Evolutionary conservation across 2,329 filamentous ascomycete genomes (phyloP), one percentile per base, ranked within the genome.

Genomic region (Calonectria pseudoreteaudii): DNA sequence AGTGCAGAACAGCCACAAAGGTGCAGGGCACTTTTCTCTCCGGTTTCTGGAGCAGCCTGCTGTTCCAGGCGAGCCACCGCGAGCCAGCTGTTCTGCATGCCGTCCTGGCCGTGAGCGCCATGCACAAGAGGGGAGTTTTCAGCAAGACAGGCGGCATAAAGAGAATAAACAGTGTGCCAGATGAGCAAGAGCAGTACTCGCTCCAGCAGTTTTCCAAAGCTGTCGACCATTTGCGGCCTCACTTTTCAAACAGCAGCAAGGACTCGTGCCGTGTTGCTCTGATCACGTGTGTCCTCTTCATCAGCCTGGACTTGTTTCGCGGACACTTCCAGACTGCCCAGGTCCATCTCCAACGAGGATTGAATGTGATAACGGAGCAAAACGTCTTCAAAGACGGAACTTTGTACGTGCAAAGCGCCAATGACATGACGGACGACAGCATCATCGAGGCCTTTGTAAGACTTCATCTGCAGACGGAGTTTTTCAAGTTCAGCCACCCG

Each of bases 21-120:
- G 72, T 87, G 0, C 82, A 82, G 0, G 85, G 85, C 0, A 79
- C 80, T 1, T 87, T 85, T 67, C 74, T 71, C 28, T 85, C 82
- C 1, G 73, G 67, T 0, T 87, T 87, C 56, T 87, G 86, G 86
- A 78, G 78, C 34, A 79, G 74, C 9, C 79, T 86, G 13, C 70
- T 87, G 18, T 76, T 86, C 30, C 86, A 86, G 49, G 82, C 82
- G 8, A 81, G 82, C 26, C 71, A 81, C 1, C 76, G 60, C 14
- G 85, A 87, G 66, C 85, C 85, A 0, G 83, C 85, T 1, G 80
- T 87, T 3, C 70, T 86, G n/a, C 85, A 87, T 47, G 84, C 85
- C 2, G 76, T 82, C 2, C 77, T 87, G 6, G 85, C 86, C 0
- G 73, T 87, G n/a, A 80, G 83, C 69, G 83, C 85, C 0, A 80